Evolutionary conservation across 2,329 filamentous ascomycete genomes (phyloP).

Genomic region (Calonectria crousiana): DNA sequence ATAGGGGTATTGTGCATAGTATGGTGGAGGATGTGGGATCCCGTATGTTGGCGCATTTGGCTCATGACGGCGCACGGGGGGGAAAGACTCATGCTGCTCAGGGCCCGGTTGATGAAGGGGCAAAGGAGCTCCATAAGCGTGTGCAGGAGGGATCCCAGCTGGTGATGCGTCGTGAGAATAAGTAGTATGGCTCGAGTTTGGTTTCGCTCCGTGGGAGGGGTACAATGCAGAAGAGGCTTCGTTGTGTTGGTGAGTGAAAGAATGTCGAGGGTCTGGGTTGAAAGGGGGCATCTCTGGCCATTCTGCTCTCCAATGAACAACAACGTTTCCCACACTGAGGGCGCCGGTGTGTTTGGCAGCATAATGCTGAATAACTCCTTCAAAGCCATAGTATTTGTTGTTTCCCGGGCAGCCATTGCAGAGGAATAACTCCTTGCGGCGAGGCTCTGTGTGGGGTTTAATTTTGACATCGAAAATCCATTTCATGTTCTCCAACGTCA

Average conservation of each 20-base stretch:
- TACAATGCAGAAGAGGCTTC: conserved; percentile 6
- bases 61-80: conserved; percentile 17
- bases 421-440: conserved; percentile 79
- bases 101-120: conserved; percentile 21
- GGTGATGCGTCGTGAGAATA: conserved; percentile 25
- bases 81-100: conserved; percentile 20
- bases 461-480: conserved; percentile 86
- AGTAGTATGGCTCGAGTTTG: conserved; percentile 22
- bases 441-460: conserved; percentile 74
- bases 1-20: conserved; percentile 33
- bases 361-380: conserved; percentile 85
- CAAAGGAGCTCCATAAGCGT: conserved; percentile 29
- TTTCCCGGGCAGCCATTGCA: conserved; percentile 77
- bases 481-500: conserved; percentile 88
- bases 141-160: conserved; percentile 28
- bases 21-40: conserved; percentile 14
- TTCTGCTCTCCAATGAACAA: conserved; percentile 84
- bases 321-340: conserved; percentile 77
- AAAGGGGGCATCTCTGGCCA: conserved; percentile 85
- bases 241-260: conserved; percentile 30
- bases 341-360: conserved; percentile 82
- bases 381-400: conserved; percentile 79
- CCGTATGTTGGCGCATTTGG: conserved; percentile 30
- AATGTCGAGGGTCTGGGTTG: conserved; percentile 66
- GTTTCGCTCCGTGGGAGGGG: background rate